A percentile compares a stretch with the other conserved stretches of the same genome.
Evolutionary conservation across 768 basidiomycete species (phyloP).

Genomic region (Podaxis mareebaensis): DNA sequence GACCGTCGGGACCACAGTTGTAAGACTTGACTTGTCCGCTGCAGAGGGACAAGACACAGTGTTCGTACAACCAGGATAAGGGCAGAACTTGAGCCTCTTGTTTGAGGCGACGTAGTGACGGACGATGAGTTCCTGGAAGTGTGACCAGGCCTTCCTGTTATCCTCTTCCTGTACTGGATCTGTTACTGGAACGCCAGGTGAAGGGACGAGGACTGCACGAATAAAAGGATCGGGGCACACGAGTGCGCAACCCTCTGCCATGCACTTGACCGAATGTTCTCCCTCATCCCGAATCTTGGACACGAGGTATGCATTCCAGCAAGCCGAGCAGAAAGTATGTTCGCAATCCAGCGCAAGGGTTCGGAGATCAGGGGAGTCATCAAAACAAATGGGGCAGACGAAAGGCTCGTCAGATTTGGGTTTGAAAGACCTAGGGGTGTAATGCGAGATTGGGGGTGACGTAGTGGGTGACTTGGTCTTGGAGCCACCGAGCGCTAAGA

Average conservation of each 20-base stretch:
- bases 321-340: constrained; percentile 80
- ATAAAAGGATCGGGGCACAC: constrained; percentile 68
- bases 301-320: constrained; percentile 79
- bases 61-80: constrained; percentile 90
- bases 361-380: constrained; percentile 59
- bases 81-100: constrained; percentile 87
- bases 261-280: constrained; percentile 72
- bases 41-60: constrained; percentile 91
- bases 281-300: constrained; percentile 85
- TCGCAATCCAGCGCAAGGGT: constrained; percentile 78
- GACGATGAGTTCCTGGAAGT: constrained; percentile 86
- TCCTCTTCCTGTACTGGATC: constrained; percentile 32
- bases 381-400: constrained; percentile 93
- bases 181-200: constrained; percentile 25
- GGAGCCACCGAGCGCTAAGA: constrained; percentile 34
- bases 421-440: constrained; percentile 30
- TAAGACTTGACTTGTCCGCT: constrained; percentile 69
- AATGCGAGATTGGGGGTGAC: constrained; percentile 19
- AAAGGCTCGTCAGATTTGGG: constrained; percentile 52
- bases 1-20: constrained; percentile 86
- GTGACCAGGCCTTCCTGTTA: constrained; percentile 55
- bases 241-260: constrained; percentile 75
- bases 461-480: constrained; percentile 30
- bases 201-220: constrained; percentile 47
- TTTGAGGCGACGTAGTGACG: constrained; percentile 89